Base-by-base conservation (phyloP, 805 yeast species). In the Metschnikowia henanensis region DNA sequence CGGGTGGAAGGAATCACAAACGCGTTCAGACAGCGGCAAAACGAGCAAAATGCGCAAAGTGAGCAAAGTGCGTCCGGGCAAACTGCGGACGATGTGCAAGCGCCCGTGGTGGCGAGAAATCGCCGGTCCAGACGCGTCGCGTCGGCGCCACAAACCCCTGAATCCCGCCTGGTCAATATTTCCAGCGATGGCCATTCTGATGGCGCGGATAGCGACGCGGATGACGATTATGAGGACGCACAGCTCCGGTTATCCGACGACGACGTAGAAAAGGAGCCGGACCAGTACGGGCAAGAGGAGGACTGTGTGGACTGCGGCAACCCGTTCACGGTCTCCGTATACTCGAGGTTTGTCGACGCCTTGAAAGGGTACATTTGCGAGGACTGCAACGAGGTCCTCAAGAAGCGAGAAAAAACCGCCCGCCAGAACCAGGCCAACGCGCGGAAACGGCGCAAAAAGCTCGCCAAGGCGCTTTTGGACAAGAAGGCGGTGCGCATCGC, bases 1-100 rank as follows among this genome's bases (percentile, higher is more conserved):
- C 73, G 90, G 38, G 88, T 85, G 44, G 95, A 90, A 63, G 97
- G 97, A 28, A 91, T 91, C 65, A 85, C 96, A 1, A 89, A 82
- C 45, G 81, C 80, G 32, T 89, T 89, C 59, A 73, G 90, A 57
- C 67, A 61, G 45, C 55, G 72, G 34, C 47, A 56, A 39, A 48
- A 52, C 35, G 45, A 41, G 21, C 41, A 28, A 13, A 34, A 33
- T 28, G 20, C 26, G 32, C 68, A 39, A 51, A n/a, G n/a, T n/a
- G n/a, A n/a, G n/a, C n/a, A n/a, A n/a, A n/a, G n/a, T n/a, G n/a
- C n/a, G n/a, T n/a, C n/a, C n/a, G 74, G 70, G 61, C 61, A 39
- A 62, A 54, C 46, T 26, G 57, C 49, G 13, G 57, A 43, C 26
- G 51, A 45, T 21, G 57, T 39, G 15, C 56, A 46, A 28, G 18